These are phyloP conservation scores for Sporothrix dimorphospora DNA, from an alignment of 2,329 filamentous ascomycete genomes.

Conservation along the genomic window DNA sequence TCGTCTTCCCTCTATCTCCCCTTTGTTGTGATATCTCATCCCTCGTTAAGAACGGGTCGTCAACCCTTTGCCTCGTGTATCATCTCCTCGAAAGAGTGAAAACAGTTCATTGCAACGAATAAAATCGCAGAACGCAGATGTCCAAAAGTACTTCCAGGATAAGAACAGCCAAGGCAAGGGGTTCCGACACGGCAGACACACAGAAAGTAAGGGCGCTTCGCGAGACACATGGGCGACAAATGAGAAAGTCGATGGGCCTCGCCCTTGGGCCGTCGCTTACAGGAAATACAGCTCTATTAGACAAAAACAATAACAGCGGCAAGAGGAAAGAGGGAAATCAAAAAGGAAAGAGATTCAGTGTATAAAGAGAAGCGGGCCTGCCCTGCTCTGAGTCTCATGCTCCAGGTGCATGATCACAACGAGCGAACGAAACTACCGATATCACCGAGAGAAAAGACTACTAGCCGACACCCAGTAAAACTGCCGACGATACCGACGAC, in stretches of 20 bases:
- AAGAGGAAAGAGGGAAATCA: background rate
- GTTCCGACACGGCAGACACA: background rate
- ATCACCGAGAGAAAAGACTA: too few species aligned
- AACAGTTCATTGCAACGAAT: background rate
- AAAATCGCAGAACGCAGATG: background rate
- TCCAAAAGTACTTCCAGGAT: background rate
- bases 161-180: background rate
- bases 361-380: background rate
- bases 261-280: background rate
- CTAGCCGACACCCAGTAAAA: background rate
- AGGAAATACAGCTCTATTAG: background rate
- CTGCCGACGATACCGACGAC: background rate
- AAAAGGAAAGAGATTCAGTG: background rate
- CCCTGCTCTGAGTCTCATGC: background rate
- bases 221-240: constrained; percentile 2
- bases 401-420: too few species aligned
- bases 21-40: constrained; percentile 1
- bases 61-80: background rate
- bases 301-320: constrained; percentile 1
- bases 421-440: background rate
- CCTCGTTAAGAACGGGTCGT: background rate
- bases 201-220: constrained; percentile 7
- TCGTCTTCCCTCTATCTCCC: background rate
- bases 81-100: background rate
- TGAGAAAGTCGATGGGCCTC: background rate